Conservation (phyloP, 345 rosid species). For the Theobroma cacao region DNA sequence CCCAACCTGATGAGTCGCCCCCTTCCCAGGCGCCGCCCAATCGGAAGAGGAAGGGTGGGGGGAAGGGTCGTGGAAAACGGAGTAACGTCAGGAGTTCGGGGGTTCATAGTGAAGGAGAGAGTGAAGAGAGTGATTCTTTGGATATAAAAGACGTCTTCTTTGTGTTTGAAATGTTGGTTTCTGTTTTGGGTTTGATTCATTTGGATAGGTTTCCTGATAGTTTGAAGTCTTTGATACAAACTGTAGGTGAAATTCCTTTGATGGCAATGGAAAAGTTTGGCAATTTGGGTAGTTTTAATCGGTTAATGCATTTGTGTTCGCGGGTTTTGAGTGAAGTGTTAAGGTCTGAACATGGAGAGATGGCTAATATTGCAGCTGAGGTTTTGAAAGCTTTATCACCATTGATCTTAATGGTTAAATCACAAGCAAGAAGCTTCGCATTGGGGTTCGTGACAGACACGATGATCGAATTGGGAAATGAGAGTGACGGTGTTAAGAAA, state of each 20-base stretch:
- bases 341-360: constrained; percentile 65
- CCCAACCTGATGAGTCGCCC: neutral
- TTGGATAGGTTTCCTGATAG: constrained; percentile 78
- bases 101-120: constrained; percentile 23
- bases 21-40: neutral
- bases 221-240: constrained; percentile 70
- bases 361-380: constrained; percentile 58
- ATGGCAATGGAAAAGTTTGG: constrained; percentile 38
- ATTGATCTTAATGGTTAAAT: constrained; percentile 56
- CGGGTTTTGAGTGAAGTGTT: constrained; percentile 47
- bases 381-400: constrained; percentile 64
- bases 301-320: constrained; percentile 52
- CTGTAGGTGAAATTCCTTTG: constrained; percentile 59
- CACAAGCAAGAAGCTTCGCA: constrained; percentile 67
- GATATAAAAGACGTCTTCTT: constrained; percentile 37
- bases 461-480: constrained; percentile 34
- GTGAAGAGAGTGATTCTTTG: constrained; percentile 30
- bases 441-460: constrained; percentile 48
- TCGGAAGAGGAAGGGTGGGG: constrained; percentile 15
- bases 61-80: constrained; percentile 24
- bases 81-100: constrained; percentile 15
- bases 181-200: constrained; percentile 63
- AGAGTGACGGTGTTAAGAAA: constrained; percentile 44
- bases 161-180: constrained; percentile 50
- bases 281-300: constrained; percentile 25